These are phyloP conservation scores for Medakamo hakoo DNA, from an alignment of 139 green algal species.

Conservation along the genomic window DNA sequence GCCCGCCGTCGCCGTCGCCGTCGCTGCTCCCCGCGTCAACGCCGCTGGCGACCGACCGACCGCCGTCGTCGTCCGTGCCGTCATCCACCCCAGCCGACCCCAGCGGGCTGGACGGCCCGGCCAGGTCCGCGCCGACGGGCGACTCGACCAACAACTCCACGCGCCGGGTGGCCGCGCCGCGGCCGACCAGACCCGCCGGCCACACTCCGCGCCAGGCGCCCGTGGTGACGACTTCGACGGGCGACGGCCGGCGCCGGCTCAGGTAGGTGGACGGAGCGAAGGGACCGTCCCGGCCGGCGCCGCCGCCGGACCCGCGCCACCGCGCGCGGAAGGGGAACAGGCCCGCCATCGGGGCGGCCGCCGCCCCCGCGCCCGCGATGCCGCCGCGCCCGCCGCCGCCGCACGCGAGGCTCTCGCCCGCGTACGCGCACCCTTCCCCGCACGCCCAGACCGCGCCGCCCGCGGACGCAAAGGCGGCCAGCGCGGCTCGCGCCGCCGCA, in stretches of 20 bases:
- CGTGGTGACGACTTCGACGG: background rate
- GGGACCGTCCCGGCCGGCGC: no score
- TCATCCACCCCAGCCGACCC: background rate
- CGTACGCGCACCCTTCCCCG: slow-evolving; percentile 61
- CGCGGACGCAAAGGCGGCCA: slow-evolving; percentile 52
- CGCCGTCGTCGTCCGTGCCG: background rate
- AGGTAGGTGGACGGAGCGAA: no score
- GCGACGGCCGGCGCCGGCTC: no score
- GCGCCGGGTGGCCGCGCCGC: no score
- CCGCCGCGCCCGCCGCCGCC: no score
- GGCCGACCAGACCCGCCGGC: background rate
- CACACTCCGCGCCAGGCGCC: background rate
- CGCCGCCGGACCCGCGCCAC: no score
- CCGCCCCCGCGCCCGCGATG: background rate
- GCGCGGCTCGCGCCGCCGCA: slow-evolving; percentile 18
- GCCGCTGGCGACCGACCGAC: background rate
- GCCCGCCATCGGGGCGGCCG: background rate
- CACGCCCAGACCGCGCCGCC: slow-evolving; percentile 69
- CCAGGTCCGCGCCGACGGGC: background rate
- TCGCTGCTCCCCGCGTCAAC: background rate
- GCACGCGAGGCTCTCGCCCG: slow-evolving; percentile 39
- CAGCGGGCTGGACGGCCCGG: background rate
- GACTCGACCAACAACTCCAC: background rate
- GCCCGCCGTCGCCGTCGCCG: background rate
- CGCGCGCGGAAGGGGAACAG: background rate